Evolutionary conservation across 495 filamentous ascomycete genomes (phyloP).

Genomic region (Staphylotrichum longicolle): DNA sequence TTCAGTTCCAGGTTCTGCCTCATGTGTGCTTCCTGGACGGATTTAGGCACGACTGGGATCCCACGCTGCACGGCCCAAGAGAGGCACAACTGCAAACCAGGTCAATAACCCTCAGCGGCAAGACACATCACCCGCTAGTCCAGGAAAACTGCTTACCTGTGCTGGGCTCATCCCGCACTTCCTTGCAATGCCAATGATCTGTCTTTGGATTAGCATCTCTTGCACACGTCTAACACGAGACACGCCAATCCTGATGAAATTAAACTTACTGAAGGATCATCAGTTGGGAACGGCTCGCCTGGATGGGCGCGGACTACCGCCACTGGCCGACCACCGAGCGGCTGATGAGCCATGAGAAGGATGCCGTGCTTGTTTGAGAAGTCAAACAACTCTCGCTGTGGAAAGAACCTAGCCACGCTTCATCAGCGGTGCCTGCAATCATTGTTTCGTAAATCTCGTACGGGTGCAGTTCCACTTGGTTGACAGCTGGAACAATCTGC

Average conservation of each 20-base stretch:
- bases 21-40: slow-evolving; percentile 59
- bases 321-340: slow-evolving; percentile 49
- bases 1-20: slow-evolving; percentile 39
- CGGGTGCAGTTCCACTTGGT: slow-evolving; percentile 45
- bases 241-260: no score
- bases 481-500: slow-evolving; percentile 36
- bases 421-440: background rate
- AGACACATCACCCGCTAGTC: background rate
- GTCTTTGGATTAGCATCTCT: slow-evolving; percentile 7
- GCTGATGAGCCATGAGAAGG: slow-evolving; percentile 65
- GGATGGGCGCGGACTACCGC: slow-evolving; percentile 31
- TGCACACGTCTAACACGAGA: background rate
- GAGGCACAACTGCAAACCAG: slow-evolving; percentile 36
- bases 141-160: slow-evolving; percentile 14
- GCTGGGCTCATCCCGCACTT: slow-evolving; percentile 30
- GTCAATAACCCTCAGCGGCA: background rate
- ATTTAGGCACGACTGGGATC: slow-evolving; percentile 40
- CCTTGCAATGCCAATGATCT: slow-evolving; percentile 33
- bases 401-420: slow-evolving; percentile 25
- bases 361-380: slow-evolving; percentile 56
- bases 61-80: slow-evolving; percentile 38
- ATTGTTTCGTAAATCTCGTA: slow-evolving; percentile 7
- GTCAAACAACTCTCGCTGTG: slow-evolving; percentile 48
- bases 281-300: slow-evolving; percentile 32
- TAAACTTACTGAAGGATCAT: slow-evolving; percentile 26